phyloP scores from a whole-genome alignment of 257 asterid species.

The Solanum peruvianum region DNA sequence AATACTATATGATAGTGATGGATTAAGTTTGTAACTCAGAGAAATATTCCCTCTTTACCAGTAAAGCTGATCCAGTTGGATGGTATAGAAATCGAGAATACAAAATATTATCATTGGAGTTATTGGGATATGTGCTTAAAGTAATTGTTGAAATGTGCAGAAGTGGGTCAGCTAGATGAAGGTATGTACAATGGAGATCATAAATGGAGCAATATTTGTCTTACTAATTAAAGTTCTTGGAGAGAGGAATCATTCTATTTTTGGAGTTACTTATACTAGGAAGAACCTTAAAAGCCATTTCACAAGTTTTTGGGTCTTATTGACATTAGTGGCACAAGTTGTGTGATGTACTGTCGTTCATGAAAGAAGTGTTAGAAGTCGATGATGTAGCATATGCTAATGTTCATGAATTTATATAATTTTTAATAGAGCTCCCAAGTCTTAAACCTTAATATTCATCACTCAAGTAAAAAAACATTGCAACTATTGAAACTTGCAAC shows the following conservation, averaged over 20 bases:
- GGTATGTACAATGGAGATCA: background rate
- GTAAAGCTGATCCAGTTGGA: background rate
- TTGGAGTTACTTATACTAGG: background rate
- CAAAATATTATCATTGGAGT: background rate
- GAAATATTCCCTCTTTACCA: background rate
- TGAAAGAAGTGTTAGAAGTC: background rate
- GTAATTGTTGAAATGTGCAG: background rate
- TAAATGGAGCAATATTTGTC: background rate
- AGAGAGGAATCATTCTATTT: background rate
- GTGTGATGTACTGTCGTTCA: background rate
- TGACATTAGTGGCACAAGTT: background rate
- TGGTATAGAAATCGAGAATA: background rate
- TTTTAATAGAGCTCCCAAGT: background rate
- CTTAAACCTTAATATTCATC: background rate
- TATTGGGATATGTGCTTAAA: background rate
- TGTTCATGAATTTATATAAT: background rate
- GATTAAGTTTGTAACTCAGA: background rate
- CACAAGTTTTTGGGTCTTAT: background rate
- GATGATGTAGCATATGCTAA: background rate
- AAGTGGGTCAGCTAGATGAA: background rate
- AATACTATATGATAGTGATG: background rate
- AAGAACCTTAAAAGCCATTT: background rate
- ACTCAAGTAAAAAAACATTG: background rate
- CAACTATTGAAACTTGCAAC: background rate
- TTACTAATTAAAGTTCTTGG: background rate